These are phyloP conservation scores for Ustanciosporium gigantosporum DNA, from an alignment of 1,284 basidiomycete genomes.

Conservation along the genomic window DNA sequence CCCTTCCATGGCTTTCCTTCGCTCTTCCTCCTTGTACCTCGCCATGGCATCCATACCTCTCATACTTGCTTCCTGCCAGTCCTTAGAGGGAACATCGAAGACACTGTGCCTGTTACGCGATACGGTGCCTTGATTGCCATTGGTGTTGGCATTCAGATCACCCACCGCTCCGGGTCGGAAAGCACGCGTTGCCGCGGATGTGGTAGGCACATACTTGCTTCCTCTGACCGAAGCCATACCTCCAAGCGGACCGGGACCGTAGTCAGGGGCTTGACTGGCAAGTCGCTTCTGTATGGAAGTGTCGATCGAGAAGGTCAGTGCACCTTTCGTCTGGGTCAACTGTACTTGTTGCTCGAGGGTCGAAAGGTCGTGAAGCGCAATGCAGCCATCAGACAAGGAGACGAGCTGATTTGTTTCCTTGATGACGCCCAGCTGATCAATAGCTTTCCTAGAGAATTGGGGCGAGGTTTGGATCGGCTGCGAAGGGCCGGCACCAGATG, in stretches of 20 bases:
- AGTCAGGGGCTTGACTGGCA: conserved; percentile 14
- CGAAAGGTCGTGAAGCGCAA: conserved; percentile 66
- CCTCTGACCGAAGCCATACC: conserved; percentile 14
- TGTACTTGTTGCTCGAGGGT: conserved; percentile 67
- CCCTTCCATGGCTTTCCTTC: conserved; percentile 35
- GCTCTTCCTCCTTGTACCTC: conserved; percentile 32
- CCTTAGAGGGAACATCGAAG: conserved; percentile 16
- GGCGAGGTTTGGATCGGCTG: conserved; percentile 12
- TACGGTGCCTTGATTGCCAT: conserved; percentile 1
- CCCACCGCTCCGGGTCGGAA: conserved; percentile 30
- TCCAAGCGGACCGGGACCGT: conserved; percentile 34
- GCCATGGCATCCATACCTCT: conserved; percentile 44
- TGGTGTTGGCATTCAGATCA: conserved; percentile 17
- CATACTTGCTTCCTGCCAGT: conserved; percentile 41
- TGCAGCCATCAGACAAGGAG: conserved; percentile 74
- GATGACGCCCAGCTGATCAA: conserved; percentile 84
- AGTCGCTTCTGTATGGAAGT: conserved; percentile 66
- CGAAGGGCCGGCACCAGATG: conserved; percentile 1
- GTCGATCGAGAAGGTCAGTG: conserved; percentile 77
- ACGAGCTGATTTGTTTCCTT: conserved; percentile 80
- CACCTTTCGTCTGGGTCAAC: conserved; percentile 70
- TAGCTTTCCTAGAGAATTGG: conserved; percentile 69
- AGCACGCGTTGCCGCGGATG: conserved; percentile 13
- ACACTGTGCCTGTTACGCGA: conserved; percentile 28
- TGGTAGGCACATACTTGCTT: conserved; percentile 7